phyloP scores from a whole-genome alignment of 345 rosid species.

The Mallotus nudiflorus region DNA sequence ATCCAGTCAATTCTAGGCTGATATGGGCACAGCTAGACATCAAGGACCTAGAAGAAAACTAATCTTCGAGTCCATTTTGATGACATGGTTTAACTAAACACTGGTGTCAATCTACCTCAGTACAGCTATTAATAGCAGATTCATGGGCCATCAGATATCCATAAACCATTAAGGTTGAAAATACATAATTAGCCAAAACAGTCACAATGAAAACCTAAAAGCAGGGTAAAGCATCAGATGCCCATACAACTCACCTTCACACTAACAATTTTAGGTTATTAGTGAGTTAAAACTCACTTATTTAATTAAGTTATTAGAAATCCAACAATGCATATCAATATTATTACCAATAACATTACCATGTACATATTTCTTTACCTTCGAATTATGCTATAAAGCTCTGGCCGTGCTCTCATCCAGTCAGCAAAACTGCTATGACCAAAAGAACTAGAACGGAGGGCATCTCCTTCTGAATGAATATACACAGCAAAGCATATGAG shows the following conservation, averaged over 20 bases:
- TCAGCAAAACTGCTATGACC: conserved; percentile 84
- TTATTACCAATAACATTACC: background rate
- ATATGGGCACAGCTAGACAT: background rate
- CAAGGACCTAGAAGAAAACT: background rate
- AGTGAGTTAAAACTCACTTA: background rate
- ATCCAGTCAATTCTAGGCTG: background rate
- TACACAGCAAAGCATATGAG: conserved; percentile 97
- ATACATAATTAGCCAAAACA: background rate
- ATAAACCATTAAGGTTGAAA: background rate
- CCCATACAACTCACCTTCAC: background rate
- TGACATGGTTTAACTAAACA: conserved; percentile 4
- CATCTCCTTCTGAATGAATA: conserved; percentile 91
- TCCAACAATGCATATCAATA: conserved; percentile 4
- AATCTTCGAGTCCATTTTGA: background rate
- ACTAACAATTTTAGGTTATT: background rate
- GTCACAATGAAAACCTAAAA: background rate
- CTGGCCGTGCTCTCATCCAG: conserved; percentile 99
- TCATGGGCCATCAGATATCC: background rate
- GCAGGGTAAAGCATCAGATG: background rate
- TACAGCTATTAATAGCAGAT: background rate
- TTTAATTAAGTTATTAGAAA: background rate
- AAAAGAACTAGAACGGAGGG: conserved; percentile 68
- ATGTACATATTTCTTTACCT: conserved; percentile 53
- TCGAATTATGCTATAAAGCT: conserved; percentile 88
- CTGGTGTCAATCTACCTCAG: background rate